phyloP scores from a whole-genome alignment of 2,329 filamentous ascomycete genomes.

The Aspergillaceae sp. region DNA sequence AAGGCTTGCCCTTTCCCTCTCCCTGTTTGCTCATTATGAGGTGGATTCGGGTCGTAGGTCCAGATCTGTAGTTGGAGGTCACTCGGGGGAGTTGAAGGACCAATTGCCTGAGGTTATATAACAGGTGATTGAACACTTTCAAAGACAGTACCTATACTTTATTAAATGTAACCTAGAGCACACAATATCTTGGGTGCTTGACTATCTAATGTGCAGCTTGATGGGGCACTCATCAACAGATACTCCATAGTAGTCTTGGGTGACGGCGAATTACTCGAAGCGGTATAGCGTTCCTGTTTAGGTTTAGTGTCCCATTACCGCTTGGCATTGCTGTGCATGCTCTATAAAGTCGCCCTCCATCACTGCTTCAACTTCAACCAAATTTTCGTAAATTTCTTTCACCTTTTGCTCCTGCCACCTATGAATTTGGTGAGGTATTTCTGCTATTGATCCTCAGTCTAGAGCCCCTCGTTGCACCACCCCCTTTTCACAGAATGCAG shows the following conservation, averaged over 20 bases:
- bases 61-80: too few species aligned
- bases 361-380: neutral
- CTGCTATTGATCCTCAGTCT: neutral
- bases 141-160: too few species aligned
- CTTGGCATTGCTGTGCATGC: neutral
- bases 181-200: too few species aligned
- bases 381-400: neutral
- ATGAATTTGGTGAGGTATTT: conserved; percentile 1
- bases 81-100: too few species aligned
- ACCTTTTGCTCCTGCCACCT: neutral
- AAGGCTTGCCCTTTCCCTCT: too few species aligned
- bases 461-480: neutral
- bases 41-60: too few species aligned
- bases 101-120: too few species aligned
- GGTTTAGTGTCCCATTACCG: neutral
- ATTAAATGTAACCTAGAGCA: too few species aligned
- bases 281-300: neutral
- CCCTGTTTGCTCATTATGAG: too few species aligned
- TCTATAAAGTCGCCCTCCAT: neutral
- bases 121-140: too few species aligned
- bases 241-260: conserved; percentile 7
- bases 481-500: neutral
- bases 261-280: neutral
- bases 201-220: too few species aligned
- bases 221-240: neutral